Percentiles rank a stretch among this genome's conserved stretches.
Evolutionary conservation across 306 rosid genomes (phyloP).

Genomic region (Cucurbita argyrosperma): DNA sequence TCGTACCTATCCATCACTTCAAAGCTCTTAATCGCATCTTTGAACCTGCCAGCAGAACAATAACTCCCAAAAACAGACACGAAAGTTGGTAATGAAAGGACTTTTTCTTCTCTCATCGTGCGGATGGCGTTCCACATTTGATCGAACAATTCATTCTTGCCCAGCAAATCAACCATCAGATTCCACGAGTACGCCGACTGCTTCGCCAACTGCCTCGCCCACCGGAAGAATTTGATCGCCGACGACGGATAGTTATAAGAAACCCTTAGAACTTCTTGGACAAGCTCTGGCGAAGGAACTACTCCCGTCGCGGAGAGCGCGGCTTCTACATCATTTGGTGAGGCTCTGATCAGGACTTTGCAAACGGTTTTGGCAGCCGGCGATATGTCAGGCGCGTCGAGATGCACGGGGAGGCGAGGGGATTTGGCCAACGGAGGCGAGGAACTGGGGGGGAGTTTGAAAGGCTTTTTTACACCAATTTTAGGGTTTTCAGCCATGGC

Average conservation of each 20-base stretch:
- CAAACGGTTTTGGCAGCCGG: slow-evolving; percentile 25
- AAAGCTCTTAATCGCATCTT: slow-evolving; percentile 49
- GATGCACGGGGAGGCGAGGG: slow-evolving; percentile 18
- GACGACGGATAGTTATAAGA: slow-evolving; percentile 46
- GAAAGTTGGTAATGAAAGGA: slow-evolving; percentile 34
- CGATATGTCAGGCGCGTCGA: slow-evolving; percentile 19
- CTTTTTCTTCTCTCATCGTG: slow-evolving; percentile 42
- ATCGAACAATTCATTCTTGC: slow-evolving; percentile 51
- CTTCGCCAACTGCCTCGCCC: slow-evolving; percentile 34
- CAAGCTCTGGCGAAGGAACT: slow-evolving; percentile 23
- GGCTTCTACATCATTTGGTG: slow-evolving; percentile 30
- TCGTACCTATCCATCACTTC: slow-evolving; percentile 56
- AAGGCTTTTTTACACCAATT: slow-evolving; percentile 8
- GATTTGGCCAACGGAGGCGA: slow-evolving; percentile 7
- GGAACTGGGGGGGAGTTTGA: not conserved
- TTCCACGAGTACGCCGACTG: slow-evolving; percentile 47
- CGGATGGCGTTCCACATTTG: slow-evolving; percentile 66
- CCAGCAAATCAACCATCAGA: slow-evolving; percentile 50
- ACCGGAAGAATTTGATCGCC: slow-evolving; percentile 58
- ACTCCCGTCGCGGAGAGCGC: slow-evolving; percentile 36
- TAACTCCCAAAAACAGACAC: slow-evolving; percentile 46
- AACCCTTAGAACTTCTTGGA: slow-evolving; percentile 31
- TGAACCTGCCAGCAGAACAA: slow-evolving; percentile 31
- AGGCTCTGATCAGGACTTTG: slow-evolving; percentile 33
- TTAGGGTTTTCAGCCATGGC: slow-evolving; percentile 29